Conservation (phyloP, 2,329 filamentous ascomycete species). For the Hypoxylon rubiginosum region DNA sequence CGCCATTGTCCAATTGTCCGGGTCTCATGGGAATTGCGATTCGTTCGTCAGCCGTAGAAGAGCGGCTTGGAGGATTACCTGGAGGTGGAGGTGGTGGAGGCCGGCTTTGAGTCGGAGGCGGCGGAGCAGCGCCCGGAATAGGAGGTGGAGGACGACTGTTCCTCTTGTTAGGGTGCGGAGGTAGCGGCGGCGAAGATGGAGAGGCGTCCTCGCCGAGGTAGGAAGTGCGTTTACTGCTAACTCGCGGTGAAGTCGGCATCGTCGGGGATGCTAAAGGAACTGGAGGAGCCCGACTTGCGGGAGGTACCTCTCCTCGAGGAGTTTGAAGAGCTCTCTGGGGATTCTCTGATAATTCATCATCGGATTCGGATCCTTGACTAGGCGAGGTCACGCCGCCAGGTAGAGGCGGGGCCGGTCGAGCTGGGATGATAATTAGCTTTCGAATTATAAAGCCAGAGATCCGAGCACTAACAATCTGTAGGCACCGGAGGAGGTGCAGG, state of each 20-base stretch:
- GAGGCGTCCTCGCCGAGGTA: slow-evolving; percentile 55
- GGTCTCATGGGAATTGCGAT: slow-evolving; percentile 58
- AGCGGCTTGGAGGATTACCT: slow-evolving; percentile 64
- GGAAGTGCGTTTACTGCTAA: slow-evolving; percentile 51
- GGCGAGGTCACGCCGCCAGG: slow-evolving; percentile 71
- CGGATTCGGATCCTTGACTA: slow-evolving; percentile 85
- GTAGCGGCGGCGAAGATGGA: slow-evolving; percentile 55
- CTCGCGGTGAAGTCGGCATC: slow-evolving; percentile 61
- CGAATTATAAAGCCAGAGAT: slow-evolving; percentile 9
- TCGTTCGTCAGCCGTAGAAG: slow-evolving; percentile 70
- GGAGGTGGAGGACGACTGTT: slow-evolving; percentile 70
- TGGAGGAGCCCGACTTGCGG: slow-evolving; percentile 57
- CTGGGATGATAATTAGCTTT: slow-evolving; percentile 59
- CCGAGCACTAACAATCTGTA: slow-evolving; percentile 68
- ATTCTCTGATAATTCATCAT: slow-evolving; percentile 82
- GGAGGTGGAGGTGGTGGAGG: slow-evolving; percentile 78
- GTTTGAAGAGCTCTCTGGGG: slow-evolving; percentile 61
- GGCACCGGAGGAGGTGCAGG: slow-evolving; percentile 71
- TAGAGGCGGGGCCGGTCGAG: slow-evolving; percentile 71
- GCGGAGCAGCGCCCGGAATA: slow-evolving; percentile 69
- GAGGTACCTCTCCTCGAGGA: slow-evolving; percentile 55
- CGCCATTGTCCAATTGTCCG: slow-evolving; percentile 65
- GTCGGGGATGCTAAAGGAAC: slow-evolving; percentile 60
- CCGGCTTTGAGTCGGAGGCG: slow-evolving; percentile 66
- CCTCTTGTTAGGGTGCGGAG: slow-evolving; percentile 63